Conservation (phyloP, 228 moss, liverwort and hornwort species). For the Sphagnum magellanicum region DNA sequence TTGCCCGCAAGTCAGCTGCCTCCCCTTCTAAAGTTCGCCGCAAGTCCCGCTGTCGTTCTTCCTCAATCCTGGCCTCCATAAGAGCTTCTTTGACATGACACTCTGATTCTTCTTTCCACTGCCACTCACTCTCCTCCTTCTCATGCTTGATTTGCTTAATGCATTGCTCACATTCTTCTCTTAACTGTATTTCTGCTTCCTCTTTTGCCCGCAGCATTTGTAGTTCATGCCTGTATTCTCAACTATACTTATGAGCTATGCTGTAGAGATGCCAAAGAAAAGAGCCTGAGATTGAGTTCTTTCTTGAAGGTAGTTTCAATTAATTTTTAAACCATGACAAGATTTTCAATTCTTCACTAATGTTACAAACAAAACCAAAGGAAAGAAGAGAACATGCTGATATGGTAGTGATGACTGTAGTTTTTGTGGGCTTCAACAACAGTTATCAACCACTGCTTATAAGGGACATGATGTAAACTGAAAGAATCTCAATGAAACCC, state of each 20-base stretch:
- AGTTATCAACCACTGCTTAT: too few species aligned
- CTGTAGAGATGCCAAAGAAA: too few species aligned
- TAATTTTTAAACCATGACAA: too few species aligned
- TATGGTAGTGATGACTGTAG: too few species aligned
- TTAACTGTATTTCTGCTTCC: conserved; percentile 10
- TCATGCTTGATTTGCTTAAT: conserved; percentile 14
- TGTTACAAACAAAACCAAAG: too few species aligned
- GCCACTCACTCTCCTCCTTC: conserved; percentile 29
- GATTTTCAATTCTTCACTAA: too few species aligned
- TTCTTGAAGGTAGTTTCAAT: conserved; percentile 4
- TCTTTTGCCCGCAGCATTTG: conserved; percentile 23
- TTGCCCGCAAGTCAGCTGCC: conserved; percentile 53
- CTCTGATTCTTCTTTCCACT: conserved; percentile 25
- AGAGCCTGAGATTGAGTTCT: conserved; percentile 23
- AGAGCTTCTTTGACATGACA: conserved; percentile 36
- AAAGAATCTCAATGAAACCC: too few species aligned
- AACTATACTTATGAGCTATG: too few species aligned
- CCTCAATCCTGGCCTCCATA: conserved; percentile 30
- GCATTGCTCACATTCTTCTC: conserved; percentile 25
- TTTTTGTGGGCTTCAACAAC: too few species aligned
- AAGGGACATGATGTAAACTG: too few species aligned
- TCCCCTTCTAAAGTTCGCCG: conserved; percentile 42
- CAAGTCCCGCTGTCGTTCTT: conserved; percentile 33
- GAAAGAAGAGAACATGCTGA: too few species aligned
- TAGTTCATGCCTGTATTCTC: conserved; percentile 30